These are phyloP conservation scores for Tetrapisispora nanseiensis DNA, from an alignment of 805 yeast genomes.

Conservation along the genomic window DNA sequence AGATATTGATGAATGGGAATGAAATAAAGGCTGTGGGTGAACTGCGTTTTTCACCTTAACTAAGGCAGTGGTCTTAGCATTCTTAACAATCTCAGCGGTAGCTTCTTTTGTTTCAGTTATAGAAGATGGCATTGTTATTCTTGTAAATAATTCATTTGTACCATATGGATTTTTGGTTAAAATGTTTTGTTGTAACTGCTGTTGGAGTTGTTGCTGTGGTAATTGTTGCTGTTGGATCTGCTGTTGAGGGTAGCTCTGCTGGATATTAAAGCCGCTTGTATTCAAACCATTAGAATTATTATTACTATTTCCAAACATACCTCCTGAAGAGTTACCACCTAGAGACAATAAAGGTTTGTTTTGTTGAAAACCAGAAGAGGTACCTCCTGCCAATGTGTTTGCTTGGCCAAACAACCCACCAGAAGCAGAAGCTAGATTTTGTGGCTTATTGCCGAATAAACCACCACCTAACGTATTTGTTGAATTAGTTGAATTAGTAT, in stretches of 20 bases:
- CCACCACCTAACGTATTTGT: conserved; percentile 14
- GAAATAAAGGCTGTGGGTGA: conserved; percentile 53
- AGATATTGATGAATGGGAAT: background rate
- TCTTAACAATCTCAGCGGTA: conserved; percentile 38
- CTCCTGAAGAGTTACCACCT: conserved; percentile 9
- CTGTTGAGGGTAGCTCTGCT: conserved; percentile 8
- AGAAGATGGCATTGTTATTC: conserved; percentile 28
- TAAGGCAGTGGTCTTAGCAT: conserved; percentile 47
- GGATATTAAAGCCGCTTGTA: conserved; percentile 31
- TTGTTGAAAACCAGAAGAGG: conserved; percentile 8
- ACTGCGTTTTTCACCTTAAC: conserved; percentile 51
- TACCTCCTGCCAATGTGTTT: background rate
- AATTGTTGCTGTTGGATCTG: conserved; percentile 11
- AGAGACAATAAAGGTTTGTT: background rate
- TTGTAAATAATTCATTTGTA: conserved; percentile 54
- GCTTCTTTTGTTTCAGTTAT: conserved; percentile 36
- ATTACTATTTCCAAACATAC: conserved; percentile 26
- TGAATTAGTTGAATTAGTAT: conserved; percentile 9
- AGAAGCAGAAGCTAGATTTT: conserved; percentile 11
- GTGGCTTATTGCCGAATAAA: conserved; percentile 27
- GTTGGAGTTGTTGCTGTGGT: conserved; percentile 13
- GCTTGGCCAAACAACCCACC: conserved; percentile 37
- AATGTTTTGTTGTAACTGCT: conserved; percentile 25
- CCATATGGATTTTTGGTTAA: conserved; percentile 61
- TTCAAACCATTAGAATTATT: conserved; percentile 13